These are phyloP conservation scores for Gaillardinia entomophila DNA, from an alignment of 805 yeast genomes.

Conservation along the genomic window DNA sequence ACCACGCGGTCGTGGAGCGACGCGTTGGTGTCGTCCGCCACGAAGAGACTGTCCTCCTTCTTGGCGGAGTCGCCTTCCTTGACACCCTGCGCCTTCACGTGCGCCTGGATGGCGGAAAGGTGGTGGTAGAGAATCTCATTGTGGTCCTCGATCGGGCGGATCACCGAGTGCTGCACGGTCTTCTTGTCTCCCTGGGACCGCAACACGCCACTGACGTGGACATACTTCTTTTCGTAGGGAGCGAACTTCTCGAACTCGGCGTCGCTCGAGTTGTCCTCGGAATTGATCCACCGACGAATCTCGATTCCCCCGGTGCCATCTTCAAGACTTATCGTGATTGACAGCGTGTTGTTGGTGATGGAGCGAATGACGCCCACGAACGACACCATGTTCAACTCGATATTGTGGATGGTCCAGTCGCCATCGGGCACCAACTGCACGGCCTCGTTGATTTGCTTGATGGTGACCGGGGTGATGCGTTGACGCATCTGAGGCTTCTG, in stretches of 20 bases:
- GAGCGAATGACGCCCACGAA: conserved; percentile 68
- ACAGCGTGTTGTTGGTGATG: conserved; percentile 52
- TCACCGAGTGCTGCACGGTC: conserved; percentile 57
- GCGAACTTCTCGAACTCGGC: conserved; percentile 26
- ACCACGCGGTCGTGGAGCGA: conserved; percentile 30
- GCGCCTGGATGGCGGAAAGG: conserved; percentile 55
- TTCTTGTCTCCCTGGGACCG: conserved; percentile 59
- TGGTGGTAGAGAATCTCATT: conserved; percentile 67
- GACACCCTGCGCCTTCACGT: conserved; percentile 51
- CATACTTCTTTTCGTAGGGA: conserved; percentile 48
- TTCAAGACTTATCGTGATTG: conserved; percentile 55
- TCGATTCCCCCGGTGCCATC: conserved; percentile 66
- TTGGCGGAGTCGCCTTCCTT: conserved; percentile 10
- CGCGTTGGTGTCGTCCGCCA: conserved; percentile 19
- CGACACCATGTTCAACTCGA: conserved; percentile 57
- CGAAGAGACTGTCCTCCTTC: conserved; percentile 24
- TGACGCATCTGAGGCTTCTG: not conserved
- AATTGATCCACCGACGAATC: conserved; percentile 55
- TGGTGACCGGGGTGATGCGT: conserved; percentile 56
- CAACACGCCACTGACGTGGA: conserved; percentile 44
- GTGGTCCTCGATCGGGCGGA: conserved; percentile 53
- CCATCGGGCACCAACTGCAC: conserved; percentile 62
- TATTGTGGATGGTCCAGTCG: conserved; percentile 52
- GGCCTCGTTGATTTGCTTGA: conserved; percentile 64
- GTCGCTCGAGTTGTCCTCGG: conserved; percentile 20